Conservation (phyloP, 805 yeast species). For the Starmerella tilneyi region DNA sequence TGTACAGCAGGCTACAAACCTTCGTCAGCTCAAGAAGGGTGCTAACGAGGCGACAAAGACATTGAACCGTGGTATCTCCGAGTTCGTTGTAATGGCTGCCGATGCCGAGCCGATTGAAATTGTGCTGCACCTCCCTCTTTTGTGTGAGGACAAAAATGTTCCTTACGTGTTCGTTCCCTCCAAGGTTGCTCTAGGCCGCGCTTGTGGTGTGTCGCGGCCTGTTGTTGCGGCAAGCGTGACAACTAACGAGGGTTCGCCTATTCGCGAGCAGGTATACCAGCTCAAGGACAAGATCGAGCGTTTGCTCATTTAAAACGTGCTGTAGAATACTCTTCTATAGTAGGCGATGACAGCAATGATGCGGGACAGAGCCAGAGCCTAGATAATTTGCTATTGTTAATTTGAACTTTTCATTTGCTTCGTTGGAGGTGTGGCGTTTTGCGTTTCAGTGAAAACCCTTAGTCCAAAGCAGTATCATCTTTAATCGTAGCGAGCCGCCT, state of each 20-base stretch:
- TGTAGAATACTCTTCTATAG: neutral
- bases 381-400: neutral
- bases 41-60: slow-evolving; percentile 99
- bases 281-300: slow-evolving; percentile 99
- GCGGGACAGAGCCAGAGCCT: slow-evolving; percentile 27
- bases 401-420: neutral
- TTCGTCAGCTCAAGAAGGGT: slow-evolving; percentile 98
- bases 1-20: slow-evolving; percentile 93
- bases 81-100: slow-evolving; percentile 99
- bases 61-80: slow-evolving; percentile 98
- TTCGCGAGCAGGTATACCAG: slow-evolving; percentile 92
- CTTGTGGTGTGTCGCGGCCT: slow-evolving; percentile 99
- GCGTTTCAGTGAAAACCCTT: no score
- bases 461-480: no score
- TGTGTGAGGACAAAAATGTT: slow-evolving; percentile 98
- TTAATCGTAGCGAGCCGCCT: no score
- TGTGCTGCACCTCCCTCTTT: slow-evolving; percentile 88
- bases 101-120: slow-evolving; percentile 99
- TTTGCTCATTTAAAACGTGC: slow-evolving; percentile 65
- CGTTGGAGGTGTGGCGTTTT: no score
- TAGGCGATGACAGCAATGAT: slow-evolving; percentile 26
- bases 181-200: slow-evolving; percentile 97
- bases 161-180: slow-evolving; percentile 98
- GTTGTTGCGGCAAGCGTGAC: slow-evolving; percentile 98
- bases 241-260: slow-evolving; percentile 94